phyloP scores from a whole-genome alignment of 495 filamentous ascomycete genomes.

The Tuber melanosporum region DNA sequence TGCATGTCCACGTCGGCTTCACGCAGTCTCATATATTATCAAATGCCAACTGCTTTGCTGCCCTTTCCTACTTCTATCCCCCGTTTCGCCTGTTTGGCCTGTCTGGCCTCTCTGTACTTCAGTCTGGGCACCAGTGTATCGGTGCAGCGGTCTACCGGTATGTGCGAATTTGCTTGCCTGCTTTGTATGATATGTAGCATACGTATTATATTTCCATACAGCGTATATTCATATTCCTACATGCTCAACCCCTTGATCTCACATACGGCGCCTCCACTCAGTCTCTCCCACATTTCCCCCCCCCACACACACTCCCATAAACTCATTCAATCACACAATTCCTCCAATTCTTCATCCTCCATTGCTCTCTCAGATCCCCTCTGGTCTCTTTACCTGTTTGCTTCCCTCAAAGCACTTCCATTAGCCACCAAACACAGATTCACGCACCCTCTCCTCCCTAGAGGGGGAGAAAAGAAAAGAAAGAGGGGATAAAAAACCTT shows the following conservation, averaged over 20 bases:
- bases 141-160: not conserved
- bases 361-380: not conserved
- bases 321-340: not conserved
- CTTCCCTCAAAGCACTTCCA: not conserved
- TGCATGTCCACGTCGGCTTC: conserved; percentile 3
- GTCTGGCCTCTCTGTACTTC: not conserved
- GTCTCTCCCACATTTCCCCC: not conserved
- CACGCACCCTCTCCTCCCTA: not conserved
- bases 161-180: not conserved
- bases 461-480: not conserved
- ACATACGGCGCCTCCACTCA: not conserved
- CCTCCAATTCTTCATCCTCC: not conserved
- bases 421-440: not conserved
- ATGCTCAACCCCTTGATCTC: not conserved
- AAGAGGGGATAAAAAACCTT: not conserved
- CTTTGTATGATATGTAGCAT: conserved; percentile 2
- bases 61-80: not conserved
- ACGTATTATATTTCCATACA: not conserved
- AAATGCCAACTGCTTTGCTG: not conserved
- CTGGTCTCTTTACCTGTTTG: not conserved
- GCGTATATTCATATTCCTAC: not conserved
- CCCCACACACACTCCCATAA: not conserved
- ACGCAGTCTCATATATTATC: not conserved
- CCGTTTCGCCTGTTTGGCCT: not conserved
- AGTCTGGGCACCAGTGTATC: not conserved